These are phyloP conservation scores for Pseudofabraea citricarpa DNA, from an alignment of 2,329 filamentous ascomycete genomes.

Conservation along the genomic window DNA sequence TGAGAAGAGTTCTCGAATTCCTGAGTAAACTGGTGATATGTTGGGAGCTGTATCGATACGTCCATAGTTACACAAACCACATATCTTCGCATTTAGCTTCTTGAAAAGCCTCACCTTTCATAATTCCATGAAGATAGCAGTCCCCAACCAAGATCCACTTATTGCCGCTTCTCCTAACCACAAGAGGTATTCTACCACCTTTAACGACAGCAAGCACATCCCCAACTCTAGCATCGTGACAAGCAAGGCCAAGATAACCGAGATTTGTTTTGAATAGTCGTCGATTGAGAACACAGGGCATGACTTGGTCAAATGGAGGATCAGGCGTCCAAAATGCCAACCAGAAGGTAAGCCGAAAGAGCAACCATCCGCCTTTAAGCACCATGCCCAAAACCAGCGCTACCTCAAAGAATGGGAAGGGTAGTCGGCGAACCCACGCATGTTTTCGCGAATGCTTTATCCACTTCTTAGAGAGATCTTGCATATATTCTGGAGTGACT, in stretches of 20 bases:
- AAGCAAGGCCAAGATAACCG: background rate
- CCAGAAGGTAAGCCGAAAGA: background rate
- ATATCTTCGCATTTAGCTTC: background rate
- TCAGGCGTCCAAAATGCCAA: background rate
- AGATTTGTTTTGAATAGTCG: background rate
- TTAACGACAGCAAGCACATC: background rate
- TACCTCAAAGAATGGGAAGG: background rate
- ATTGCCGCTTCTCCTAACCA: background rate
- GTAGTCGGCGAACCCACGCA: background rate
- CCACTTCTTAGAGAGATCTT: background rate
- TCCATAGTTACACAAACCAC: constrained; percentile 1
- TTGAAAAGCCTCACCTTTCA: constrained; percentile 10
- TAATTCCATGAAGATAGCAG: constrained; percentile 1
- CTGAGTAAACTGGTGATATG: too few relatives aligned
- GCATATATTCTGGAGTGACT: background rate
- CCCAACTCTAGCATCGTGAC: background rate
- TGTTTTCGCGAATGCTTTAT: background rate
- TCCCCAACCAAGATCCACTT: background rate
- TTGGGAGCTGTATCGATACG: too few relatives aligned
- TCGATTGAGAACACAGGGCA: background rate
- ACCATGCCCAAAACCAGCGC: background rate
- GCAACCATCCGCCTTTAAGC: background rate
- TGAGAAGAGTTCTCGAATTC: too few relatives aligned
- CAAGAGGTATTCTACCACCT: background rate
- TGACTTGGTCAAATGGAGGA: background rate